Evolutionary conservation across 2,329 filamentous ascomycete species (phyloP), one percentile per base, ranked within the genome.

Genomic region (Xylariaceae sp.): DNA sequence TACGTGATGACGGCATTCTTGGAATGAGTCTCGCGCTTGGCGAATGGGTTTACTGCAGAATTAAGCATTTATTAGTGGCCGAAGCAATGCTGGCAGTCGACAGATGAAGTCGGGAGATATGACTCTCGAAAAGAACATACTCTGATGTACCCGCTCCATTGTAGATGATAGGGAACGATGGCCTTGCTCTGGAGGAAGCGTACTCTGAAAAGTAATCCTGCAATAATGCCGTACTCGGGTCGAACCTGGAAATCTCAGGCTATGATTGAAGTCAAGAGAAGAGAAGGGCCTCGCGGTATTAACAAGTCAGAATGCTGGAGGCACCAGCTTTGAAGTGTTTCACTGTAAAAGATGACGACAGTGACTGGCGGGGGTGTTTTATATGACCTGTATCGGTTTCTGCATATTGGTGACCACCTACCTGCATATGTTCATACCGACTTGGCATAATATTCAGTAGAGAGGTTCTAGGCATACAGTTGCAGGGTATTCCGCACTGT

Each of bases 11-110:
- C 68, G 35, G 78, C 70, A 46, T 69, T 67, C 19, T 66, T 62
- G 44, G 71, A 71, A 57, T 87, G 81, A 13, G 76, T 70, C 43
- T 88, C 83, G 54, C 78, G 78, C 62, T 73, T 80, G 43, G 74
- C 69, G 65, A 92, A 92, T 18, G 86, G 86, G 61, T 92, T 92
- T 59, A 78, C 82, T 85, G 19, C 31, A 3, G 8, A 12, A 19
- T n/a, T n/a, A n/a, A n/a, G n/a, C n/a, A n/a, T n/a, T n/a, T n/a
- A n/a, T n/a, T n/a, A n/a, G n/a, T n/a, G n/a, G n/a, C n/a, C n/a
- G n/a, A n/a, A n/a, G n/a, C n/a, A n/a, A n/a, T n/a, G n/a, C n/a
- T n/a, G n/a, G n/a, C n/a, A n/a, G n/a, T n/a, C n/a, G n/a, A n/a
- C n/a, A n/a, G n/a, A n/a, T n/a, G n/a, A n/a, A n/a, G n/a, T n/a